Base-by-base conservation (phyloP, 352 stramenopile species). In the Globisporangium sylvaticum region DNA sequence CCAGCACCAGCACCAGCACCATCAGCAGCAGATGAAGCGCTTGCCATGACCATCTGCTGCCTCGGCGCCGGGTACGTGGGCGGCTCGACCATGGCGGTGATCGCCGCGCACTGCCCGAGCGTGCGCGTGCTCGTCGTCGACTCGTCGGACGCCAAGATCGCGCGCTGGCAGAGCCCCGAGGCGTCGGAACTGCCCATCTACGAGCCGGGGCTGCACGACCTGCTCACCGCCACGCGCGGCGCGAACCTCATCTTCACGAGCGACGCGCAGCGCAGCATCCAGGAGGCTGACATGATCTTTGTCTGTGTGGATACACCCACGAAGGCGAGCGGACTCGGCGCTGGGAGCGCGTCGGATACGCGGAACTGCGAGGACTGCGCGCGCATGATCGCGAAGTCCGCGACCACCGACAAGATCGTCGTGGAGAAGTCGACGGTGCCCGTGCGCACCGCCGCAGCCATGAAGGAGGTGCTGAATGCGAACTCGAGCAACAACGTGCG, bases 391-490 rank as follows among this genome's bases (percentile, higher is more conserved):
- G 97, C 97, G 8, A 80, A 98, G 65, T 90, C 98, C 55, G 90
- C 97, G 6, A 98, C 77, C 1, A 77, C 78, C 34, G 80, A 94
- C 67, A 99, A 99, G 83, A 99, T 99, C 76, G 96, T 99, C 32
- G 96, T 99, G 20, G 98, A 99, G 77, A 99, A 99, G 89, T 99
- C 92, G 22, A 99, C 98, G 3, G 98, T 99, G 60, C 98, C 98
- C 5, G 98, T 99, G 42, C 90, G 97, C 70, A 99, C 98, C 18
- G 98, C 98, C 2, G 94, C 99, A 69, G 97, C 97, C 10, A 98
- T 99, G 58, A 87, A 89, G 46, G 90, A 95, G 27, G 97, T 99
- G 52, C 88, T 99, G 39, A 83, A 84, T 22, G 94, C 89, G 68
- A 98, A 99, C 77, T 91, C 96, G 29, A 60, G 62, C 25, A 98